Evolutionary conservation across 345 rosid genomes (phyloP), one percentile per base, ranked within the genome.

Genomic region (Boechera retrofracta): DNA sequence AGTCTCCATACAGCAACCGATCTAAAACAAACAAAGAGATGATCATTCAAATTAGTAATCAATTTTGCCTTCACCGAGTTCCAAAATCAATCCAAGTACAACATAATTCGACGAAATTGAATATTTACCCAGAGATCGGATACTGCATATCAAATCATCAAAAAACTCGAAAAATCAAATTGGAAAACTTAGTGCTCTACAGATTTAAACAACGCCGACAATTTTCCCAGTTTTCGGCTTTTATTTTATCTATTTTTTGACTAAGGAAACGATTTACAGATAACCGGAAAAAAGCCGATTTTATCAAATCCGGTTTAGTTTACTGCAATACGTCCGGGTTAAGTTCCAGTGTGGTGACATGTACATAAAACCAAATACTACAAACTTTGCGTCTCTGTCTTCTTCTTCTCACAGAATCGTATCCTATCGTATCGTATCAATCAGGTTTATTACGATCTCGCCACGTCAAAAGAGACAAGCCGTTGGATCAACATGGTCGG

Each of bases 291-390:
- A 71, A 82, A 84, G 80, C 83, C 83, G 87, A 81, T 83, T 83
- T n/a, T 82, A 87, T 94, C 73, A 80, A 88, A 85, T 88, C 86
- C 82, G 86, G 78, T 81, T 89, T 83, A 62, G 55, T 58, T 44
- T 15, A 59, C 73, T 32, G 84, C 69, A 58, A 80, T 80, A 83
- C 86, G 87, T 91, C 96, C 97, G 97, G 93, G 96, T 84, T 88
- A 39, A 6, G 60, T 47, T 88, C 76, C 86, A 62, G 83, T 89
- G 84, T 61, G 35, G 21, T 33, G 60, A 64, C 52, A 84, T 62
- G 81, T 65, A 82, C 62, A 57, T 5, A 45, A 18, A 26, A 24
- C 33, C 16, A 38, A 10, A 38, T 38, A 9, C 10, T 7, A n/a
- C 10, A 5, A 32, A 9, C 71, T 16, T 52, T 31, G 42, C 26